A percentile compares a stretch with the other conserved stretches of the same genome.
phyloP scores from a whole-genome alignment of 2,329 filamentous ascomycete species.

The Diaporthe batatas region DNA sequence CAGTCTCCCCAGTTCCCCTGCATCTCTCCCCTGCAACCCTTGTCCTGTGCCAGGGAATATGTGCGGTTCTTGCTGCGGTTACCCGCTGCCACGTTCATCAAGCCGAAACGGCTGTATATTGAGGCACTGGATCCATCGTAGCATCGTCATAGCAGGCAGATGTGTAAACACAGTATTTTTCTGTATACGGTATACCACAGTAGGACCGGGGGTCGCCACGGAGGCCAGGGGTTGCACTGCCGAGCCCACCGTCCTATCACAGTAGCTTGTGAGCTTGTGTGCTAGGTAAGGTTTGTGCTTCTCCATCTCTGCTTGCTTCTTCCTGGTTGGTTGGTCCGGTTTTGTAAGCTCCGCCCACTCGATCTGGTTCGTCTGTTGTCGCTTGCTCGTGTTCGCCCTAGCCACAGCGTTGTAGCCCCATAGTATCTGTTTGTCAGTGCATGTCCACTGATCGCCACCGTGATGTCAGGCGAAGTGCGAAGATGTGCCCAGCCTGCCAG shows the following conservation, averaged over 20 bases:
- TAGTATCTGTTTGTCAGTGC: slow-evolving; percentile 28
- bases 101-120: slow-evolving; percentile 20
- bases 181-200: too few species aligned
- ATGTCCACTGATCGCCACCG: slow-evolving; percentile 34
- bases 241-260: slow-evolving; percentile 13
- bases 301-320: not conserved
- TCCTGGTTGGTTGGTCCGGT: slow-evolving; percentile 1
- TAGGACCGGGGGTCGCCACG: slow-evolving; percentile 9
- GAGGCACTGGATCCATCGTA: not conserved
- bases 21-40: not conserved
- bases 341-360: slow-evolving; percentile 21
- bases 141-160: slow-evolving; percentile 10
- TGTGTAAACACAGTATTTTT: not conserved
- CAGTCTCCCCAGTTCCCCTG: slow-evolving; percentile 4
- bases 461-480: slow-evolving; percentile 34
- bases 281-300: slow-evolving; percentile 22
- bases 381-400: slow-evolving; percentile 16
- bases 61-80: not conserved
- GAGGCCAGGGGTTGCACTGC: not conserved
- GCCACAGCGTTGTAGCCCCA: slow-evolving; percentile 13
- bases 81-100: slow-evolving; percentile 7
- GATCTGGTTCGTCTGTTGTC: slow-evolving; percentile 19
- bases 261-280: not conserved
- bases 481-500: not conserved
- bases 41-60: slow-evolving; percentile 19